A percentile compares a stretch with the other conserved stretches of the same genome.
Conservation (phyloP, 106 monocot genomes). For the Dioscorea zingiberensis region DNA sequence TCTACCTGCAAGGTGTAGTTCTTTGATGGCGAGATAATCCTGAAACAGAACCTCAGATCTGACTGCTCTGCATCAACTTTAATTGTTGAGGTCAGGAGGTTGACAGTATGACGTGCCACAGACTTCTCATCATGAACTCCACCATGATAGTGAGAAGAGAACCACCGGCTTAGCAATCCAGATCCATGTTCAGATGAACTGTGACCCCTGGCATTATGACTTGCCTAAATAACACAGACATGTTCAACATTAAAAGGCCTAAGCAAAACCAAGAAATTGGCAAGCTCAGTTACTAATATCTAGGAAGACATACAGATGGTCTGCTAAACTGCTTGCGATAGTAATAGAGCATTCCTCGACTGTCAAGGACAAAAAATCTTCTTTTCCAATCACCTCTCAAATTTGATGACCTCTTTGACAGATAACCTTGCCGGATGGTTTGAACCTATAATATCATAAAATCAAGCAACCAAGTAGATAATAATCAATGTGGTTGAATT, state of each 20-base stretch:
- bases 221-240: constrained; percentile 32
- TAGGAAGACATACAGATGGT: constrained; percentile 72
- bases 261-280: neutral
- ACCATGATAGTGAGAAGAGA: constrained; percentile 95
- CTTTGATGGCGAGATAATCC: constrained; percentile 97
- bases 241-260: neutral
- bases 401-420: constrained; percentile 99
- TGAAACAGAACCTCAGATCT: constrained; percentile 96
- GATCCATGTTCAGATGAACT: constrained; percentile 75
- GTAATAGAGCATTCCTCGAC: constrained; percentile 98
- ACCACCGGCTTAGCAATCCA: constrained; percentile 89
- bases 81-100: constrained; percentile 95
- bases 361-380: constrained; percentile 99
- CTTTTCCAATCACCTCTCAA: constrained; percentile 99
- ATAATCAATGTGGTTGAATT: too few species aligned
- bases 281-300: neutral
- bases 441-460: constrained; percentile 62
- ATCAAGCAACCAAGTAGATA: neutral
- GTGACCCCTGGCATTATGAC: constrained; percentile 51
- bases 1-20: constrained; percentile 94
- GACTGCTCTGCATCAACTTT: constrained; percentile 99
- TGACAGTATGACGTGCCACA: constrained; percentile 95
- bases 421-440: constrained; percentile 99
- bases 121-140: constrained; percentile 97
- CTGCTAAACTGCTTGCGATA: constrained; percentile 89